Evolutionary conservation across 768 basidiomycete species (phyloP).

Genomic region (Trametes elegans): DNA sequence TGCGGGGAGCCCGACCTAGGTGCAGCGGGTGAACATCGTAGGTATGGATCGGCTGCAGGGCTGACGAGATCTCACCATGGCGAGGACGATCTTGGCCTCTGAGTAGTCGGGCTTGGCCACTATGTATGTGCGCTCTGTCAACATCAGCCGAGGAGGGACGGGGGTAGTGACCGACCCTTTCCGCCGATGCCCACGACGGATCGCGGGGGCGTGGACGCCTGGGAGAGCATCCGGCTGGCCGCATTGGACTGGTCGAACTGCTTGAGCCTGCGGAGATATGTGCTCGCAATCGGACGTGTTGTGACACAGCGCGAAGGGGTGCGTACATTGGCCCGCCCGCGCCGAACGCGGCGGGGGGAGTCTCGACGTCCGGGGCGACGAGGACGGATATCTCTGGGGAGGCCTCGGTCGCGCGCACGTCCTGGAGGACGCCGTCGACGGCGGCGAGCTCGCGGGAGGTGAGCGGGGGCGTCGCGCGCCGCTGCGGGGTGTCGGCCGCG

Average conservation of each 20-base stretch:
- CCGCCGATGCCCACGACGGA: conserved; percentile 88
- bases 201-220: conserved; percentile 73
- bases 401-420: conserved; percentile 38
- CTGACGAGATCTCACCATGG: conserved; percentile 63
- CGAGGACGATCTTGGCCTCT: conserved; percentile 96
- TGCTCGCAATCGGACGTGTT: no score
- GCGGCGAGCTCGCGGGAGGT: conserved; percentile 46
- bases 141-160: not conserved
- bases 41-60: not conserved
- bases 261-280: conserved; percentile 54
- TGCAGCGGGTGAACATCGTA: not conserved
- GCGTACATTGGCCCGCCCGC: conserved; percentile 72
- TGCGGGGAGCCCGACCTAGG: conserved; percentile 95
- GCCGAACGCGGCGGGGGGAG: conserved; percentile 57
- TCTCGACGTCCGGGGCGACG: conserved; percentile 20
- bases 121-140: conserved; percentile 34
- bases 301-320: no score
- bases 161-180: conserved; percentile 55
- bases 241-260: conserved; percentile 75
- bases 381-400: conserved; percentile 22
- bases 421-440: conserved; percentile 51
- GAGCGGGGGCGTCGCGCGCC: conserved; percentile 16
- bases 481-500: conserved; percentile 18
- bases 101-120: conserved; percentile 98
- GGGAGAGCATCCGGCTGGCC: conserved; percentile 67